These are phyloP conservation scores for Fusarium duplospermum DNA, from an alignment of 2,329 filamentous ascomycete genomes.

Conservation along the genomic window DNA sequence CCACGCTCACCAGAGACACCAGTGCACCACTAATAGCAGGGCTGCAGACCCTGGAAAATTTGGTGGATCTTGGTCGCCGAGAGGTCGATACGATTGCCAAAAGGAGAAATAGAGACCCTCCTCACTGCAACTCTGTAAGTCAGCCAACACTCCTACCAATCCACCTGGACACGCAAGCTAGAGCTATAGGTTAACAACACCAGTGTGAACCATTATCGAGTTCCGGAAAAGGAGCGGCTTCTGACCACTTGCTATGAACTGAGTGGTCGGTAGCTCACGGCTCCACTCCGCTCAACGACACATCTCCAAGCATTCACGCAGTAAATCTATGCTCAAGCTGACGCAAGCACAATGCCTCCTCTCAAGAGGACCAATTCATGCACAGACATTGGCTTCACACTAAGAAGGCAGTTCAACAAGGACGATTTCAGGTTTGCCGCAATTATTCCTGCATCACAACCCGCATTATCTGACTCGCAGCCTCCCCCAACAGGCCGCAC, in stretches of 20 bases:
- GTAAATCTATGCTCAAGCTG: conserved; percentile 16
- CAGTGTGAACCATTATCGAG: conserved; percentile 20
- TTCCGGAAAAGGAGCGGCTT: conserved; percentile 7
- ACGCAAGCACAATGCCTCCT: conserved; percentile 51
- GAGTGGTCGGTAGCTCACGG: conserved; percentile 2
- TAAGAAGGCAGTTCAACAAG: conserved; percentile 80
- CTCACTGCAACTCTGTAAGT: conserved; percentile 32
- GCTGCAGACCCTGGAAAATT: conserved; percentile 17
- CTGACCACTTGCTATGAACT: conserved; percentile 11
- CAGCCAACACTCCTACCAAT: background rate
- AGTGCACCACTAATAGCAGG: background rate
- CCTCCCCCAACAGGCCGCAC: conserved; percentile 69
- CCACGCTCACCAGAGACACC: conserved; percentile 6
- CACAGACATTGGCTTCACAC: conserved; percentile 78
- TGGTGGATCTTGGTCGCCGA: conserved; percentile 14
- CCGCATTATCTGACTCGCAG: background rate
- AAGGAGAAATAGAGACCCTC: conserved; percentile 30
- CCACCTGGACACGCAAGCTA: background rate
- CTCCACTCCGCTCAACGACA: background rate
- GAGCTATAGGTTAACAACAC: conserved; percentile 22
- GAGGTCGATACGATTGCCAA: conserved; percentile 17
- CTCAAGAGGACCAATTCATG: conserved; percentile 61
- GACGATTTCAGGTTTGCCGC: conserved; percentile 73
- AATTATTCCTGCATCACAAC: background rate
- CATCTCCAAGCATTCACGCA: background rate